Conservation (phyloP, 1,284 basidiomycete species). For the Calocybe gambosa region DNA sequence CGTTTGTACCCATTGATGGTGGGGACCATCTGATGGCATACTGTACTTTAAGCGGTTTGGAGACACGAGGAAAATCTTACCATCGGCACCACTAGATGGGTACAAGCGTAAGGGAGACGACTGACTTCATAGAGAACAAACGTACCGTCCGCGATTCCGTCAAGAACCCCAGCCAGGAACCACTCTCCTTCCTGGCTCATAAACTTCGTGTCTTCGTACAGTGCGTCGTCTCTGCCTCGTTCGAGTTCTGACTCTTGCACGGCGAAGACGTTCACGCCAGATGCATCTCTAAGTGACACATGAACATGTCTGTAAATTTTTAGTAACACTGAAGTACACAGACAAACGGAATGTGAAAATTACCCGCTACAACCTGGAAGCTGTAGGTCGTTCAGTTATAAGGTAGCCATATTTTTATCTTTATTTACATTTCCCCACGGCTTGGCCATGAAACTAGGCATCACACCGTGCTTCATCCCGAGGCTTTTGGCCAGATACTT, state of each 20-base stretch:
- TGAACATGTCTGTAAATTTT: constrained; percentile 73
- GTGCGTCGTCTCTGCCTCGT: constrained; percentile 61
- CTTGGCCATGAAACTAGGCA: constrained; percentile 98
- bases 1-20: constrained; percentile 98
- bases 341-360: constrained; percentile 19
- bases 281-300: constrained; percentile 72
- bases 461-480: constrained; percentile 83
- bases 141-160: constrained; percentile 84
- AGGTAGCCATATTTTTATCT: background rate
- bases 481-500: constrained; percentile 91
- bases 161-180: constrained; percentile 88
- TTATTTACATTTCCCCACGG: constrained; percentile 81
- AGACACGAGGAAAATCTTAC: constrained; percentile 26
- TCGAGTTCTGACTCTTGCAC: constrained; percentile 54
- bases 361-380: constrained; percentile 89
- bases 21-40: constrained; percentile 68
- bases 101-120: background rate
- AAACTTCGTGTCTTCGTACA: constrained; percentile 77
- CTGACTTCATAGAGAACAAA: background rate
- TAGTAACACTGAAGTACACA: background rate
- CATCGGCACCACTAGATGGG: constrained; percentile 52
- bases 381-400: constrained; percentile 31
- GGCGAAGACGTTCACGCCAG: constrained; percentile 79
- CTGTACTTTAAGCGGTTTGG: background rate
- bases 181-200: constrained; percentile 83